Evolutionary conservation across 352 stramenopile genomes (phyloP), one percentile per base, ranked within the genome.

Genomic region (Phytopythium litorale): DNA sequence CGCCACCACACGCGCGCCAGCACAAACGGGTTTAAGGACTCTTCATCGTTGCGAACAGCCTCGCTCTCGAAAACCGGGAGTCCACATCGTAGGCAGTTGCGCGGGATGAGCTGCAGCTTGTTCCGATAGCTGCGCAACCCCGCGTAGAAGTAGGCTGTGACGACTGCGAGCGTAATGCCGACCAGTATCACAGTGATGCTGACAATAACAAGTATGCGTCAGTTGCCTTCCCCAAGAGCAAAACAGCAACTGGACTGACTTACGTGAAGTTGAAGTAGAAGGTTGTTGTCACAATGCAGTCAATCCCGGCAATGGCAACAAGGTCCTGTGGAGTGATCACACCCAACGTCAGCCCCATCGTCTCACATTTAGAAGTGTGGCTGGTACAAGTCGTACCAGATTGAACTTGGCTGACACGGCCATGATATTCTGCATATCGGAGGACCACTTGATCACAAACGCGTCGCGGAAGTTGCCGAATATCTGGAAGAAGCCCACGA

Each of bases 261-360:
- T 57, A 92, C 83, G 73, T 84, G 45, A 92, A 90, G 42, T 89
- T 78, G 38, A 90, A 90, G 66, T 90, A 92, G 46, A 81, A 92
- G 1, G 66, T 89, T 53, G 79, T 89, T n/a, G 70, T 75, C 60
- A 92, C 71, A 15, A 92, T 72, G 28, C 83, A 92, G 64, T 90
- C 83, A 38, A 92, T 78, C 16, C 83, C 81, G 21, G 81, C 83
- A 30, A 92, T 84, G 0, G 80, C 72, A 8, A 90, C 80, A 9
- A 92, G 58, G 63, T 92, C 83, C 83, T 92, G 69, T 25, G 18
- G 11, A 49, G 4, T 30, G 32, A 54, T n/a, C 52, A 38, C 1
- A 58, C 40, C 9, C 35, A 56, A 52, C 8, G 42, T 62, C 58
- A 32, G 50, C 16, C n/a, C 30, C 16, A 53, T 12, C 9, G 21